phyloP scores from a whole-genome alignment of 306 rosid species.

The Prunus armeniaca region DNA sequence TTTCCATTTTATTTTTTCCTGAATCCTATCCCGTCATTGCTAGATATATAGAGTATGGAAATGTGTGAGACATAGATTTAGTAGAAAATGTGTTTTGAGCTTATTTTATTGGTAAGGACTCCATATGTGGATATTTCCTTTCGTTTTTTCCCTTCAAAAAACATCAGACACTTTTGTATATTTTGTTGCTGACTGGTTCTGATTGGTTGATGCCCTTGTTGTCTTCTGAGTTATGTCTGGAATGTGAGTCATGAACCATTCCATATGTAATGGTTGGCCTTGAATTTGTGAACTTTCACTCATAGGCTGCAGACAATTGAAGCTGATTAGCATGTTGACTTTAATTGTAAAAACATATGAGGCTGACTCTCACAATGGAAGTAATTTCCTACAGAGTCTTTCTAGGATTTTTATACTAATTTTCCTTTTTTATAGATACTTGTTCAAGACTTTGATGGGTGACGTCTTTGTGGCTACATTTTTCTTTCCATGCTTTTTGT shows the following conservation, averaged over 20 bases:
- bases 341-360: background rate
- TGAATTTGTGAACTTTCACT: slow-evolving; percentile 2
- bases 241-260: background rate
- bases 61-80: background rate
- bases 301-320: background rate
- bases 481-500: background rate
- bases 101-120: background rate
- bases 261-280: background rate
- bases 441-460: background rate
- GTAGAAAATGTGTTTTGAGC: background rate
- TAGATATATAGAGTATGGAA: background rate
- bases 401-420: background rate
- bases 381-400: background rate
- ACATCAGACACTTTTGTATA: background rate
- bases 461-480: background rate
- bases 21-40: background rate
- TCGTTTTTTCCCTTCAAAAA: background rate
- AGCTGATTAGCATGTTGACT: background rate
- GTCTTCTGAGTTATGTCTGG: background rate
- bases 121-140: background rate
- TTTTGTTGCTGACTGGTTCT: background rate
- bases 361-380: background rate
- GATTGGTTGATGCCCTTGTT: background rate
- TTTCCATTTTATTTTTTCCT: background rate
- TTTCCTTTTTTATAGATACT: background rate